Evolutionary conservation across 306 rosid species (phyloP), one percentile per base, ranked within the genome.

Genomic region (Potentilla sterilis): DNA sequence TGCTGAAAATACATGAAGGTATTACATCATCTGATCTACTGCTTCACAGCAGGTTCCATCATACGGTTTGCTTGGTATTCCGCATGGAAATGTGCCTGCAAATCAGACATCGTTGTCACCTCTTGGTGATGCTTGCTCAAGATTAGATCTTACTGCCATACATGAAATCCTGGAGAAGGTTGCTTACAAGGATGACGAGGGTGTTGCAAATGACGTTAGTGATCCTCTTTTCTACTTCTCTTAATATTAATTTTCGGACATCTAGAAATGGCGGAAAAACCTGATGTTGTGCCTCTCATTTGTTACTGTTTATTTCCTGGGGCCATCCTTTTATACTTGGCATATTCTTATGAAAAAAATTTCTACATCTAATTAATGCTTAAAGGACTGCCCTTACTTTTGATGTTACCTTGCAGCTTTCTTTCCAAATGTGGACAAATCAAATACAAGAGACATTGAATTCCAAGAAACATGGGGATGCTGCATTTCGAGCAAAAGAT

Each of bases 371-470:
- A 42, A 22, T 73, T 28, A 37, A 43, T 74, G 69, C 64, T 34
- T 55, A 38, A 38, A 57, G 55, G 28, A 43, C 58, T 16, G 19
- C 9, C 59, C 69, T 74, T 74, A 74, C 8, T 44, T 62, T 74
- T 32, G 77, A 74, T n/a, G 12, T 76, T 80, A 28, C 62, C n/a
- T 84, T 69, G 79, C 91, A 92, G 99, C 94, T 92, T 48, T 92
- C 99, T 64, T 92, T 92, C 86, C 99, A 92, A 80, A 92, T 96
- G 98, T 96, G 98, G 98, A 92, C 98, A 69, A 90, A 87, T 79
- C 97, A 96, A 86, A 89, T 96, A 88, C 98, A 96, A 74, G 99
- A 92, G 40, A 89, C 99, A 7, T 88, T 96, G 70, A 96, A 90
- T 82, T 86, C 90, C 70, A 96, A 96, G 88, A 92, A 92, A 84